Evolutionary conservation across 345 rosid species (phyloP), one percentile per base, ranked within the genome.

Genomic region (Dipteronia dyeriana): DNA sequence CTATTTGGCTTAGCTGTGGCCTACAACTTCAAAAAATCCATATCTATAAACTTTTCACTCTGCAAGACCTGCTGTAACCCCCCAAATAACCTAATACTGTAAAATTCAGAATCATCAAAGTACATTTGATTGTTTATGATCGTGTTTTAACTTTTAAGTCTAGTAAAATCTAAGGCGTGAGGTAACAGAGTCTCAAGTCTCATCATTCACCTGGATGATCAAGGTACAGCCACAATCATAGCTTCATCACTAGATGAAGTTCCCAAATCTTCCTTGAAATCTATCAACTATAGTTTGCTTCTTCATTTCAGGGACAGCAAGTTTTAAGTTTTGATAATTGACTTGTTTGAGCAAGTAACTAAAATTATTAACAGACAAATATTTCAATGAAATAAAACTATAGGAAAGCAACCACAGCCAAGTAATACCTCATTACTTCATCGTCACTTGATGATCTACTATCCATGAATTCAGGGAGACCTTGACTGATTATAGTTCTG

Each of bases 11-110:
- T 68, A 43, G 72, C 74, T 75, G 85, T 88, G 20, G 65, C 41
- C 69, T 84, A 89, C 82, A 87, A 68, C 66, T 75, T 87, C 71
- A 78, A 51, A 76, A 91, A 87, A 47, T 79, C 79, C 56, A 72
- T 59, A 75, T 96, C 98, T 13, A 62, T 82, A 62, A 86, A 91
- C 86, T 89, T 96, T 87, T 91, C 97, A 80, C 73, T 82, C 84
- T 87, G 91, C 83, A 89, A 83, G 82, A 94, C 85, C 86, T 80
- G 88, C 84, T 92, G 97, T 87, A 94, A 84, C 89, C 81, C 88
- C 60, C 87, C 91, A 80, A 87, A 91, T 68, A 94, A 79, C 72
- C 93, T 88, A 84, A 71, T 60, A 31, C 97, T 91, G 84, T 81
- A 83, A 74, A 79, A 79, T 67, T 79, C 64, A 38, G 75, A 38